Conservation (phyloP, 495 filamentous ascomycete species). For the Aspergillus saccharolyticus region DNA sequence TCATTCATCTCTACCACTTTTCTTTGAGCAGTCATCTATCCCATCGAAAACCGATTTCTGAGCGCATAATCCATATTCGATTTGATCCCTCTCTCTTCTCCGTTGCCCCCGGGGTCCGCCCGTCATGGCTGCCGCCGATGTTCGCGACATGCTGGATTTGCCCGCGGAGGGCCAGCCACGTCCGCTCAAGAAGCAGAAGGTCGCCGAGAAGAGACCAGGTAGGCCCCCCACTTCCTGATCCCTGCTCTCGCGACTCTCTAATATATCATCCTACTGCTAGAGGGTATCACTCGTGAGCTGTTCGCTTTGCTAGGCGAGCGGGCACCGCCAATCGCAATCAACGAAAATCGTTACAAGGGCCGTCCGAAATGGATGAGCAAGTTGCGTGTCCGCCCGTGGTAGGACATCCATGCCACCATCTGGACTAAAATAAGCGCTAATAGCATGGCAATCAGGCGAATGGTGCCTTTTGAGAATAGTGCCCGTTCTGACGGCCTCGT, state of each 20-base stretch:
- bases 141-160: conserved; percentile 85
- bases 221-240: conserved; percentile 11
- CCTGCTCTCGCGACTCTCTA: neutral
- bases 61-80: neutral
- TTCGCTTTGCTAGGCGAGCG: conserved; percentile 62
- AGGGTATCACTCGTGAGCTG: conserved; percentile 66
- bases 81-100: neutral
- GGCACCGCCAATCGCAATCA: conserved; percentile 63
- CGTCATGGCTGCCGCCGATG: conserved; percentile 73
- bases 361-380: conserved; percentile 56
- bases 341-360: conserved; percentile 62
- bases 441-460: conserved; percentile 30
- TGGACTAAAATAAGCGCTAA: neutral
- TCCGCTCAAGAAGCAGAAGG: conserved; percentile 75
- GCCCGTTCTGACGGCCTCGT: conserved; percentile 54
- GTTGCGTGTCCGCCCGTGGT: conserved; percentile 50
- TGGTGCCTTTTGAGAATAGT: conserved; percentile 54
- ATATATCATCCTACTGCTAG: conserved; percentile 42
- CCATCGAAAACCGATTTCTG: neutral
- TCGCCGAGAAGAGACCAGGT: conserved; percentile 64
- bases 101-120: neutral
- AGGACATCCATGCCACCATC: conserved; percentile 9
- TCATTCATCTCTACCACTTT: neutral
- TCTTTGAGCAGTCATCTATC: neutral
- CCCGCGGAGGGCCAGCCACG: conserved; percentile 58